Evolutionary conservation across 192 early-diverging fungal species (phyloP).

Genomic region (Kappamyces sp.): DNA sequence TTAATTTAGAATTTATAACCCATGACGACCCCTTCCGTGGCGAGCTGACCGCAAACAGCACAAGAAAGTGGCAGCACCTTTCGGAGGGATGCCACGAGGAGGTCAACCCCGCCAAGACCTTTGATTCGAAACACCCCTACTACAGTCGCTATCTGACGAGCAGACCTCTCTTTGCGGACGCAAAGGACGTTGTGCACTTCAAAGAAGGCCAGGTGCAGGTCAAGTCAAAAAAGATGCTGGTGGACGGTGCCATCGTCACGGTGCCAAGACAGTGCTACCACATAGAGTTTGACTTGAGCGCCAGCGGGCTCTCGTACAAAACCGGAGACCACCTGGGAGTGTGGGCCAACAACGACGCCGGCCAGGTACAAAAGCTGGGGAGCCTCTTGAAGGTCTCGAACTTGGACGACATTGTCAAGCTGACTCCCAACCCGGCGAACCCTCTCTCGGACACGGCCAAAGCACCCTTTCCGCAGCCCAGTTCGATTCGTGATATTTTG

Average conservation of each 20-base stretch:
- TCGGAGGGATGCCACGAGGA: background rate
- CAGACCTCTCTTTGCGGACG: conserved; percentile 59
- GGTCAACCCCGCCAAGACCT: conserved; percentile 32
- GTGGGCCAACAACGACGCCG: conserved; percentile 80
- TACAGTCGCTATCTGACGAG: conserved; percentile 58
- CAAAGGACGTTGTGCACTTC: conserved; percentile 24
- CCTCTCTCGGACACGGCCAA: conserved; percentile 56
- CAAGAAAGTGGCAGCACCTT: conserved; percentile 34
- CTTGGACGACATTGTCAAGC: conserved; percentile 62
- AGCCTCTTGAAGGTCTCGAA: conserved; percentile 49
- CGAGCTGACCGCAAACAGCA: conserved; percentile 40
- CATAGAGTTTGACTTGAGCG: conserved; percentile 84
- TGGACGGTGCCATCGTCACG: conserved; percentile 21
- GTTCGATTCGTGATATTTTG: conserved; percentile 72
- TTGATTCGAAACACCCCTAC: conserved; percentile 86
- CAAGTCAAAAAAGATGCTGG: conserved; percentile 9
- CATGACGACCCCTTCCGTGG: conserved; percentile 44
- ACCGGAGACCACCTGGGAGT: conserved; percentile 94
- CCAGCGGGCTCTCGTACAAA: conserved; percentile 76
- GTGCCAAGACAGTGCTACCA: conserved; percentile 78
- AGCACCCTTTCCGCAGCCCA: conserved; percentile 83
- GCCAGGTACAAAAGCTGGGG: conserved; percentile 57
- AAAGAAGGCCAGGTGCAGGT: conserved; percentile 6
- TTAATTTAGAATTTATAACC: conserved; percentile 20
- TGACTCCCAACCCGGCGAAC: conserved; percentile 61